Evolutionary conservation across 2,329 filamentous ascomycete species (phyloP), one percentile per base, ranked within the genome.

Genomic region (Scedosporium minutisporum): DNA sequence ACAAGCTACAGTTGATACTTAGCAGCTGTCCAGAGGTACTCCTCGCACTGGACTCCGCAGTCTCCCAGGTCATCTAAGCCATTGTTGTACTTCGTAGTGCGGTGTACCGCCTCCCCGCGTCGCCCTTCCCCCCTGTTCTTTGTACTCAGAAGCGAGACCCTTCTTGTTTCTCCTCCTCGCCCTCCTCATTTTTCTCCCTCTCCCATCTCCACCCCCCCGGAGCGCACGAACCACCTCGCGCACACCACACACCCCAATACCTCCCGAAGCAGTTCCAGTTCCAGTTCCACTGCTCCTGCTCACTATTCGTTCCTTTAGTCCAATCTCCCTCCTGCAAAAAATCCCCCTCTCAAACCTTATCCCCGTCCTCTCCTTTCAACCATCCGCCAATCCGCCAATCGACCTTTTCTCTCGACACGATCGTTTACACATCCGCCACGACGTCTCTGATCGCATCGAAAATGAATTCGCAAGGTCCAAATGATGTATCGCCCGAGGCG

Each of bases 401-500:
- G 38, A 46, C 44, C 38, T 48, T 55, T 61, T 21, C 18, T n/a
- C 29, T 57, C 60, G 60, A 57, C 44, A 55, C 51, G 38, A 62
- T 44, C 60, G 4, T 27, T 57, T 48, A 21, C 60, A 48, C n/a
- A 48, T 41, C 16, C 51, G 18, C 38, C 21, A 53, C 25, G 18
- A 41, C 48, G 33, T 25, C 51, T 55, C 38, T 23, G 53, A 62
- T 62, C 53, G 60, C 33, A 41, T 61, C 48, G 44, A 78, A 72
- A 69, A 86, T 86, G 83, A 84, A 84, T 70, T 76, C 77, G 66
- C 79, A 82, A 75, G 78, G 80, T 74, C 74, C 77, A 70, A 84
- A 79, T 76, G 85, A 87, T 73, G 83, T 87, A 70, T 87, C 85
- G 72, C 85, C 85, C 68, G 85, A 88, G 80, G 83, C 84, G 76